Base-by-base conservation (phyloP, 768 basidiomycete genomes). In the Lepiota brunneoincarnata region DNA sequence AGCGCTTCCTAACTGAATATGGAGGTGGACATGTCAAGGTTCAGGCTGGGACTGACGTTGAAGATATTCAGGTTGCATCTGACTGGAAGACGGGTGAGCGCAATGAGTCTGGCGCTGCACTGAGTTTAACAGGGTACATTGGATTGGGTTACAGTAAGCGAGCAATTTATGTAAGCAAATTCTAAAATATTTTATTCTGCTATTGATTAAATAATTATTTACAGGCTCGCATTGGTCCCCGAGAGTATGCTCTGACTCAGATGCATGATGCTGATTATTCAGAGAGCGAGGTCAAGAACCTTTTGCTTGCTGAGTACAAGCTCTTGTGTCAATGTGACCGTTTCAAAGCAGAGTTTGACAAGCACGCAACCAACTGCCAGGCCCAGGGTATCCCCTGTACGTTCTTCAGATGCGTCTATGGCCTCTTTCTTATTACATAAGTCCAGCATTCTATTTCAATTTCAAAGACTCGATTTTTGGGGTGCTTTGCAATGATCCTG, bases 371-470 rank as follows among this genome's bases (percentile, higher is more conserved):
- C 5, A 38, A 36, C 18, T 21, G 18, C 21, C 40, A 31, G 14
- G 34, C 49, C 26, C 7, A 3, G 14, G 51, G 17, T 14, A 24
- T 56, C 15, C 58, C 54, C 17, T 21, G 46, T 58, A 58, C 41
- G 40, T 53, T 23, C 23, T 45, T 58, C 56, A 44, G 39, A 49
- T 21, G 21, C n/a, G n/a, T n/a, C n/a, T n/a, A n/a, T n/a, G n/a
- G n/a, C n/a, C n/a, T n/a, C n/a, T n/a, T n/a, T n/a, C n/a, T n/a
- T n/a, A n/a, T n/a, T n/a, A n/a, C n/a, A n/a, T n/a, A n/a, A n/a
- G n/a, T n/a, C 20, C 48, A 67, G 67, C 50, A 15, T 69, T 68
- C 55, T 62, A 64, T 37, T 67, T 68, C 52, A 64, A 67, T 46
- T 63, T 62, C 21, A 48, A 58, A 20, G 53, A 44, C 3, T 56